A percentile compares a stretch with the other conserved stretches of the same genome.
These are phyloP conservation scores for Bonia amplexicaulis DNA, from an alignment of 176 grass and related monocot species.

Conservation along the genomic window DNA sequence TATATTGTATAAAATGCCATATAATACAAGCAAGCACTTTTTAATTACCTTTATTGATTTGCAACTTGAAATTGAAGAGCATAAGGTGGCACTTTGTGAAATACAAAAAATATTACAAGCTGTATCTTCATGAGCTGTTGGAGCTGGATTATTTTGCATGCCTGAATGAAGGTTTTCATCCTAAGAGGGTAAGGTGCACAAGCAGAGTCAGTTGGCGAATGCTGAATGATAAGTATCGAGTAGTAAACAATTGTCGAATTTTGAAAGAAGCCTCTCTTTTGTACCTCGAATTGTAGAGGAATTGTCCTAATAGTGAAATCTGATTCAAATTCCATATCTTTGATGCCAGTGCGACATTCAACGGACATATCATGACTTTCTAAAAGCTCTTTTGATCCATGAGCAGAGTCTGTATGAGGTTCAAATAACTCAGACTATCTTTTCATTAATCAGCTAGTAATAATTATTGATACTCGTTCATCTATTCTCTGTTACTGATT, in stretches of 20 bases:
- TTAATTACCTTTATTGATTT: slow-evolving; percentile 47
- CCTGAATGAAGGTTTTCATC: slow-evolving; percentile 30
- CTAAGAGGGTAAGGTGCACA: slow-evolving; percentile 34
- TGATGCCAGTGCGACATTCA: slow-evolving; percentile 11
- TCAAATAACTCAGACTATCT: slow-evolving; percentile 29
- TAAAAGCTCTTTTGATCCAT: slow-evolving; percentile 27
- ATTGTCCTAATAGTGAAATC: slow-evolving; percentile 70
- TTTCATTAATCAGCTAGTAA: slow-evolving; percentile 10
- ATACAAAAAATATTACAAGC: slow-evolving; percentile 26
- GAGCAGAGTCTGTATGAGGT: slow-evolving; percentile 28
- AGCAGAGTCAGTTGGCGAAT: slow-evolving; percentile 3
- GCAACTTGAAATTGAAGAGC: slow-evolving; percentile 34
- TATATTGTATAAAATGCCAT: not conserved
- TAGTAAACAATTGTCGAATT: slow-evolving; percentile 8
- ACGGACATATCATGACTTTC: slow-evolving; percentile 13
- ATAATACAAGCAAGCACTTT: slow-evolving; percentile 12
- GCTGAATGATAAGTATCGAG: not conserved
- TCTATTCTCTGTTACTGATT: not conserved
- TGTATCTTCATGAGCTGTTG: slow-evolving; percentile 19
- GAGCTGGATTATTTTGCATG: slow-evolving; percentile 23
- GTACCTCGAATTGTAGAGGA: slow-evolving; percentile 66
- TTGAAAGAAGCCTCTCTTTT: not conserved
- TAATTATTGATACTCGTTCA: not conserved
- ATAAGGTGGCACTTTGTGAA: slow-evolving; percentile 31
- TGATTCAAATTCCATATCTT: slow-evolving; percentile 43